These are phyloP conservation scores for Plenodomus biglobosus DNA, from an alignment of 2,329 filamentous ascomycete genomes.

Conservation along the genomic window DNA sequence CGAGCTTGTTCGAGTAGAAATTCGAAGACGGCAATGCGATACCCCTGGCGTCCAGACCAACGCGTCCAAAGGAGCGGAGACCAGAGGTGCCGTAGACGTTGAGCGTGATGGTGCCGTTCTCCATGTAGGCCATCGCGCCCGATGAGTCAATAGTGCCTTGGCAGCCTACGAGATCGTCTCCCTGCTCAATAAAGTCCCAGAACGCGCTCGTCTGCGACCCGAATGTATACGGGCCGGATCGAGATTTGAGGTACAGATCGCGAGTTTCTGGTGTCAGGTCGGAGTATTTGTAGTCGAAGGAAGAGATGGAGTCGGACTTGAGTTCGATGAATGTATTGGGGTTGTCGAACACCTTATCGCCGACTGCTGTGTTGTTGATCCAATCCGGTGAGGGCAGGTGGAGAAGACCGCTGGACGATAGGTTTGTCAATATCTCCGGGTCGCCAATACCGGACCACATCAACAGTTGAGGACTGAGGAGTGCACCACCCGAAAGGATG, in stretches of 20 bases:
- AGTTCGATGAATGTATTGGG: conserved; percentile 59
- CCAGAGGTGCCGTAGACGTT: conserved; percentile 62
- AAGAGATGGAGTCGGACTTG: conserved; percentile 47
- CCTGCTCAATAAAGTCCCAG: conserved; percentile 52
- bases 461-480: conserved; percentile 43
- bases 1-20: conserved; percentile 52
- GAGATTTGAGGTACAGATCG: conserved; percentile 51
- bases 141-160: conserved; percentile 58
- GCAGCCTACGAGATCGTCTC: conserved; percentile 50
- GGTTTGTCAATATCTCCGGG: conserved; percentile 22
- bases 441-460: conserved; percentile 46
- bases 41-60: conserved; percentile 50
- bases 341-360: conserved; percentile 57
- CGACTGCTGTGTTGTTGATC: conserved; percentile 55
- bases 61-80: conserved; percentile 52
- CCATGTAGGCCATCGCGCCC: conserved; percentile 47
- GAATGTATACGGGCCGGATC: conserved; percentile 57
- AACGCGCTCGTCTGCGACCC: conserved; percentile 57
- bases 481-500: conserved; percentile 37
- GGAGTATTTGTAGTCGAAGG: conserved; percentile 53
- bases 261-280: conserved; percentile 48
- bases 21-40: conserved; percentile 47
- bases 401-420: conserved; percentile 43
- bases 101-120: conserved; percentile 55
- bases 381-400: conserved; percentile 44